Conservation (phyloP, 768 basidiomycete species). For the Lyophyllum semitale region DNA sequence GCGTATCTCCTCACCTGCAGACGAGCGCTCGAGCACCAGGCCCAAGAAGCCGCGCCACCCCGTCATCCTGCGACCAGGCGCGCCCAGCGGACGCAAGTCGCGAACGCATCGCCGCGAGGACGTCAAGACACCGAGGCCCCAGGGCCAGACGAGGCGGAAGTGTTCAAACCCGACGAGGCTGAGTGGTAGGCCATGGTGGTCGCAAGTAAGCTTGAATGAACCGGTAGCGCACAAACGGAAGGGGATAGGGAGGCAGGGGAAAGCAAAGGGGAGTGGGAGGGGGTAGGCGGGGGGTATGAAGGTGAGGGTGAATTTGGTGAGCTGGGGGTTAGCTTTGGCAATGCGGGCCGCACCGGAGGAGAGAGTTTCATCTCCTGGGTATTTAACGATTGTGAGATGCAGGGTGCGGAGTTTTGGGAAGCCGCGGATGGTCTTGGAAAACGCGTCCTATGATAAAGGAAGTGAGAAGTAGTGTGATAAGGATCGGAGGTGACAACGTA, state of each 20-base stretch:
- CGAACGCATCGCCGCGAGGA: slow-evolving; percentile 38
- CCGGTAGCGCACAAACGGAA: slow-evolving; percentile 50
- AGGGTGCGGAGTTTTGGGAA: slow-evolving; percentile 67
- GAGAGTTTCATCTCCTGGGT: slow-evolving; percentile 64
- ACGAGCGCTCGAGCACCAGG: slow-evolving; percentile 55
- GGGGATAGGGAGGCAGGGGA: slow-evolving; percentile 43
- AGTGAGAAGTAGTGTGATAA: background rate
- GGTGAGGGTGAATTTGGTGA: slow-evolving; percentile 63
- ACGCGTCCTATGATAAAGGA: slow-evolving; percentile 45
- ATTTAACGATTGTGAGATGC: slow-evolving; percentile 64
- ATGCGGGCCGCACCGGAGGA: slow-evolving; percentile 60
- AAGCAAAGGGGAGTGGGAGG: slow-evolving; percentile 47
- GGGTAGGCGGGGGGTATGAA: slow-evolving; percentile 61
- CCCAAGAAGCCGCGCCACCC: slow-evolving; percentile 42
- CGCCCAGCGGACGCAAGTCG: slow-evolving; percentile 41
- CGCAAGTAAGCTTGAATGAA: slow-evolving; percentile 56
- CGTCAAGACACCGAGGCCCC: slow-evolving; percentile 42
- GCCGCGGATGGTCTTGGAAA: slow-evolving; percentile 62
- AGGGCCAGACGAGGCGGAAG: slow-evolving; percentile 47
- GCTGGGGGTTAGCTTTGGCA: slow-evolving; percentile 65
- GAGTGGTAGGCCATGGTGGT: slow-evolving; percentile 65
- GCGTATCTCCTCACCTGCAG: slow-evolving; percentile 71
- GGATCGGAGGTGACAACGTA: slow-evolving; percentile 31
- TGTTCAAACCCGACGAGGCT: slow-evolving; percentile 54
- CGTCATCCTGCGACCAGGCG: slow-evolving; percentile 36